Evolutionary conservation across 2,329 filamentous ascomycete genomes (phyloP).

Genomic region (Didymella sp.): DNA sequence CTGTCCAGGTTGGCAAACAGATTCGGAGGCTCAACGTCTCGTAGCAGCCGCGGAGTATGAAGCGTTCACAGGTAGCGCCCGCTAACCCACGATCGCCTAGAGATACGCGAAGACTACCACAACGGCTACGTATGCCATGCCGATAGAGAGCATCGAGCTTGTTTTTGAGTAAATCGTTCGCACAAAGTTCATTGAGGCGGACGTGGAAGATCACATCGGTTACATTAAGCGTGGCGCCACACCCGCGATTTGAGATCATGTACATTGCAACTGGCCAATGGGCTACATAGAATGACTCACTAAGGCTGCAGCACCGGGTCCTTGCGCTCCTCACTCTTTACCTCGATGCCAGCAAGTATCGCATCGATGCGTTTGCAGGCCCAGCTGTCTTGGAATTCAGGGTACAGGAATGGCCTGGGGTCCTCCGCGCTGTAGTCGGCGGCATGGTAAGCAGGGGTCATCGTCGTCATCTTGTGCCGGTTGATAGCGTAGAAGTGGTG

Average conservation of each 20-base stretch:
- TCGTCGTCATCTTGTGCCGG: slow-evolving; percentile 32
- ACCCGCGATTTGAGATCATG: slow-evolving; percentile 1
- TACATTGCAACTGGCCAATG: not conserved
- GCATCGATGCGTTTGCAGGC: slow-evolving; percentile 48
- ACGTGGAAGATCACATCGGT: not conserved
- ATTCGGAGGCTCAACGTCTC: not conserved
- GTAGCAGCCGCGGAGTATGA: not conserved
- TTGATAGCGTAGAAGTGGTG: slow-evolving; percentile 48
- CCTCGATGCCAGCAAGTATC: slow-evolving; percentile 35
- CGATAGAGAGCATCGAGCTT: not conserved
- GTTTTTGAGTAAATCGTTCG: not conserved
- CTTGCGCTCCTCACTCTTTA: slow-evolving; percentile 3
- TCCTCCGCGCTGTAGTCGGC: slow-evolving; percentile 64
- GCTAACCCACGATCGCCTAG: not conserved
- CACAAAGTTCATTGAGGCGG: not conserved
- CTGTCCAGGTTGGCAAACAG: not conserved
- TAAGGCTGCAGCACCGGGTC: not conserved
- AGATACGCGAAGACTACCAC: not conserved
- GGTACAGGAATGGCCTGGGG: slow-evolving; percentile 52
- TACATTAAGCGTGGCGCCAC: not conserved
- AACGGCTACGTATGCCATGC: not conserved
- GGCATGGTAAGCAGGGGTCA: slow-evolving; percentile 43
- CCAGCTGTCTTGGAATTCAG: slow-evolving; percentile 44
- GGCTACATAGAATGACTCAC: not conserved
- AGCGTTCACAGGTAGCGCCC: not conserved